Conservation (phyloP, 2,329 filamentous ascomycete genomes). For the Pseudomassariella vexata region DNA sequence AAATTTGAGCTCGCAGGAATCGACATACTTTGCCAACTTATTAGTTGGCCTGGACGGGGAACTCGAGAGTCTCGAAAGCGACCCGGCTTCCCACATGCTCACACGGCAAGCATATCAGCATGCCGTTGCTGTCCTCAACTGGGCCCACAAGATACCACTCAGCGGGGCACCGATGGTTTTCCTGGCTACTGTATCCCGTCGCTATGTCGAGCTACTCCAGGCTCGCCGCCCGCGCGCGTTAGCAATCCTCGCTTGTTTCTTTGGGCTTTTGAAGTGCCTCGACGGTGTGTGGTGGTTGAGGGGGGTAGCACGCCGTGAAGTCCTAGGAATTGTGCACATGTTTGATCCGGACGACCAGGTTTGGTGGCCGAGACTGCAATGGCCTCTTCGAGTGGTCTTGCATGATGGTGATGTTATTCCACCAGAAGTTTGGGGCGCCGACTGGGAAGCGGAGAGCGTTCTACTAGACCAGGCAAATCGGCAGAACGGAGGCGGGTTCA, state of each 20-base stretch:
- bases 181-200: conserved; percentile 58
- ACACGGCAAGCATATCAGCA: conserved; percentile 56
- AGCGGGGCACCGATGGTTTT: conserved; percentile 55
- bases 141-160: conserved; percentile 57
- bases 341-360: conserved; percentile 50
- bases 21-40: conserved; percentile 56
- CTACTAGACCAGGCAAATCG: conserved; percentile 23
- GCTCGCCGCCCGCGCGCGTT: conserved; percentile 55
- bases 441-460: conserved; percentile 39
- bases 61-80: conserved; percentile 27
- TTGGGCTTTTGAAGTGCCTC: conserved; percentile 57
- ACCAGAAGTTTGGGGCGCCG: conserved; percentile 50
- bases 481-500: conserved; percentile 25
- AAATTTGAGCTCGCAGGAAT: conserved; percentile 45
- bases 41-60: conserved; percentile 54
- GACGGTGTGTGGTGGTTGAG: conserved; percentile 65
- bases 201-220: conserved; percentile 55
- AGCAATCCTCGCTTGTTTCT: conserved; percentile 60
- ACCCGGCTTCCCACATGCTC: conserved; percentile 12
- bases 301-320: conserved; percentile 59
- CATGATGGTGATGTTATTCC: conserved; percentile 49
- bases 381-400: conserved; percentile 54
- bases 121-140: conserved; percentile 60
- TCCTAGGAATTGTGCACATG: conserved; percentile 55
- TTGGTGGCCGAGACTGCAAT: conserved; percentile 58